Conservation (phyloP, 306 rosid species). For the Lathyrus oleraceus region DNA sequence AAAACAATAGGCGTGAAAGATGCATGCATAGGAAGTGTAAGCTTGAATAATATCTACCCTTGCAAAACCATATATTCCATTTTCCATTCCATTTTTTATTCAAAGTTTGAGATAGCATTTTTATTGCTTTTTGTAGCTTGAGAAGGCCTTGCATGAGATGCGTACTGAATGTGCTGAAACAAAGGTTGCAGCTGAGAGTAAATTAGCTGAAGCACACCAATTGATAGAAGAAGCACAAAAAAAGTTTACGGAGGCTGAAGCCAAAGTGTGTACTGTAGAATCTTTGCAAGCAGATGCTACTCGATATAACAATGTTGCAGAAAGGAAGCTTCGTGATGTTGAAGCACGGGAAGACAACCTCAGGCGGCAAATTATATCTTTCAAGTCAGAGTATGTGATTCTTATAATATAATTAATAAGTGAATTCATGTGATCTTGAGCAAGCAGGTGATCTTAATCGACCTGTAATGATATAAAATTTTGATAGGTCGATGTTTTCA, state of each 20-base stretch:
- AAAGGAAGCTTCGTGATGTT: slow-evolving; percentile 85
- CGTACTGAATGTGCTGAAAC: slow-evolving; percentile 92
- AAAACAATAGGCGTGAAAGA: slow-evolving; percentile 81
- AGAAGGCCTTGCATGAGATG: slow-evolving; percentile 89
- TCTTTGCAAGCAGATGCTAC: slow-evolving; percentile 73
- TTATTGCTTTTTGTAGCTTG: slow-evolving; percentile 59
- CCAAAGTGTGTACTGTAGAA: slow-evolving; percentile 68
- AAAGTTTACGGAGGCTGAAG: slow-evolving; percentile 70
- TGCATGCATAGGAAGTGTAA: slow-evolving; percentile 92
- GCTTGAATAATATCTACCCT: slow-evolving; percentile 25
- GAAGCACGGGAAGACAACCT: slow-evolving; percentile 96
- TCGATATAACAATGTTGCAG: slow-evolving; percentile 65
- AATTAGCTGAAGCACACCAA: slow-evolving; percentile 64
- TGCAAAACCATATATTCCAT: background rate
- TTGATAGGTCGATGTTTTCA: slow-evolving; percentile 22
- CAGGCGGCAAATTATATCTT: slow-evolving; percentile 63
- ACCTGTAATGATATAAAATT: slow-evolving; percentile 23
- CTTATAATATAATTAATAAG: background rate
- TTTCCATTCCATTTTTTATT: background rate
- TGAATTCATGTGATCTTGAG: background rate
- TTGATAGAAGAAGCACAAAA: slow-evolving; percentile 71
- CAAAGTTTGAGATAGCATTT: background rate
- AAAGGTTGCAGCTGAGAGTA: slow-evolving; percentile 85
- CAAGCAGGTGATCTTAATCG: slow-evolving; percentile 8
- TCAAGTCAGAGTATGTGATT: slow-evolving; percentile 76